Evolutionary conservation across 176 grass and related monocot species (phyloP), one percentile per base, ranked within the genome.

Genomic region (Musa acuminata): DNA sequence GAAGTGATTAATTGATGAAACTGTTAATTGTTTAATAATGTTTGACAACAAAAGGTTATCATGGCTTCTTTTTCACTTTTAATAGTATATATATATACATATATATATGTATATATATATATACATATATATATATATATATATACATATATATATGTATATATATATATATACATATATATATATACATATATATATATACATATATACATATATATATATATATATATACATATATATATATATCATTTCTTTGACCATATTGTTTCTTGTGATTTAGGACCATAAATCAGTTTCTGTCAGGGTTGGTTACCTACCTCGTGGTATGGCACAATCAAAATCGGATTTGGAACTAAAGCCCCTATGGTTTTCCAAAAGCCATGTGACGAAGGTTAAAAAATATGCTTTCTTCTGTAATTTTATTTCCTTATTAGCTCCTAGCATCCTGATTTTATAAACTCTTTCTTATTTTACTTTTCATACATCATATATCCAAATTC

Each of bases 331-430:
- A 22, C 87, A 92, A 60, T 80, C 83, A 51, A 82, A 79, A 74
- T 88, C 93, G 1, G 93, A 96, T 77, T 82, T 96, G 93, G 89
- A 96, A 69, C 67, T 96, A 76, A 96, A 86, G 59, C 85, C 93
- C 81, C 72, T 96, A 67, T 96, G 89, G 89, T 60, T 84, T 58
- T 86, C 84, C 57, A 79, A 76, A 81, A 82, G 55, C 24, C 81
- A 63, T 8, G 72, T 82, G 52, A 72, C 72, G 51, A n/a, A 90
- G 89, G 92, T 96, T 68, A 63, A 51, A 76, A 76, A 21, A 11
- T 48, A 9, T n/a, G 21, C 83, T 79, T 50, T 60, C 85, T 64
- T 69, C 49, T 57, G 29, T 73, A 82, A 12, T 75, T 11, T 19
- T 74, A 69, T 69, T 75, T 13, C 80, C 20, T 19, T 74, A 69